A percentile compares a stretch with the other conserved stretches of the same genome.
Evolutionary conservation across 2,329 filamentous ascomycete genomes (phyloP).

Genomic region (Diaporthe citrichinensis): DNA sequence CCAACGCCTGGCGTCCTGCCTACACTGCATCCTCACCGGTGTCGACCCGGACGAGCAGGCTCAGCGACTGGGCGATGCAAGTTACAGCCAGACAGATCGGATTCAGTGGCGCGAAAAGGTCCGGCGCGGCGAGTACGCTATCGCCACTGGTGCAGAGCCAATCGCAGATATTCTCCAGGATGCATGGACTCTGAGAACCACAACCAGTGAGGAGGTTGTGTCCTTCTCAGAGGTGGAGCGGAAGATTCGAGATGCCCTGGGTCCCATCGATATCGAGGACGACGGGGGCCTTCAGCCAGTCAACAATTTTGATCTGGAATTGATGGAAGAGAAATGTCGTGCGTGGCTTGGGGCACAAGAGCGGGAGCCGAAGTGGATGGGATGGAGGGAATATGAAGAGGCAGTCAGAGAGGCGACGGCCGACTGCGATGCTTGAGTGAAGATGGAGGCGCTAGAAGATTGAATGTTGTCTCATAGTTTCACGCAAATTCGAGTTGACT

Average conservation of each 20-base stretch:
- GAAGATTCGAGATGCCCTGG: not conserved
- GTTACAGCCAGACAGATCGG: too few relatives aligned
- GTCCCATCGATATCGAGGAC: not conserved
- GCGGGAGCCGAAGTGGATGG: conserved; percentile 1
- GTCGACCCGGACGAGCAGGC: too few relatives aligned
- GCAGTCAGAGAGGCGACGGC: not conserved
- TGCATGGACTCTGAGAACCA: not conserved
- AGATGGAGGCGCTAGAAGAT: too few relatives aligned
- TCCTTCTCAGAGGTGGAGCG: not conserved
- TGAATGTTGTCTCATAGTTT: too few relatives aligned
- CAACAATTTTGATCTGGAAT: too few relatives aligned
- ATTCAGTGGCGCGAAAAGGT: too few relatives aligned
- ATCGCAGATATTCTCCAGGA: not conserved
- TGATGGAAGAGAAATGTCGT: not conserved
- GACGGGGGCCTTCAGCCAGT: not conserved
- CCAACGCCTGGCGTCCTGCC: too few relatives aligned
- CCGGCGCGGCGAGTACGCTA: too few relatives aligned
- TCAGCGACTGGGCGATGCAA: too few relatives aligned
- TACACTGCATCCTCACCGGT: too few relatives aligned
- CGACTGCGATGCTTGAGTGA: not conserved
- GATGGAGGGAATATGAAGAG: not conserved
- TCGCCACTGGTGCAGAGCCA: not conserved
- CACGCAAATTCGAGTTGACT: too few relatives aligned
- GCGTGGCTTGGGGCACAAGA: not conserved
- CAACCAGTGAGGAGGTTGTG: not conserved